Conservation (phyloP, 495 filamentous ascomycete species). For the Penicillium canariense region DNA sequence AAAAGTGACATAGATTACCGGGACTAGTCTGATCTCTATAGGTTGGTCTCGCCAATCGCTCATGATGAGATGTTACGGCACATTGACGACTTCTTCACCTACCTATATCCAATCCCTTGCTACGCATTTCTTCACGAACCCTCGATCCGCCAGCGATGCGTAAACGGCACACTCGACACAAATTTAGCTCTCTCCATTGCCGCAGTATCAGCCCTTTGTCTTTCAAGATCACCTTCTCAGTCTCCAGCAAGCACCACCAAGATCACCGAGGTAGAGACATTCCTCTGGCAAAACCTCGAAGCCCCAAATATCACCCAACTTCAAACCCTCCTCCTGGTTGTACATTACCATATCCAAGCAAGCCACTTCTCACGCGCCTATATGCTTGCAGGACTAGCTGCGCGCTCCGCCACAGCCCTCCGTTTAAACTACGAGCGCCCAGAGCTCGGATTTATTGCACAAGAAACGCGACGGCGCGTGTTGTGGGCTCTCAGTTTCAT, state of each 20-base stretch:
- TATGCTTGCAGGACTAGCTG: conserved; percentile 20
- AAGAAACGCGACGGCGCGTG: conserved; percentile 21
- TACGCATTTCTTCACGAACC: conserved; percentile 22
- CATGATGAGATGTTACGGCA: neutral
- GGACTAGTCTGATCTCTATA: neutral
- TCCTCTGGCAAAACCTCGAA: conserved; percentile 15
- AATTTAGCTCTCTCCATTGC: conserved; percentile 7
- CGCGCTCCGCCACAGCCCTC: conserved; percentile 14
- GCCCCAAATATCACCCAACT: conserved; percentile 10
- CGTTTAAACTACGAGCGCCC: conserved; percentile 20
- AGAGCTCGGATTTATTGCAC: conserved; percentile 16
- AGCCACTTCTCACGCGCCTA: conserved; percentile 14
- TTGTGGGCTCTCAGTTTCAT: conserved; percentile 20
- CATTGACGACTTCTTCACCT: conserved; percentile 7
- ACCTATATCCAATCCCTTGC: conserved; percentile 18
- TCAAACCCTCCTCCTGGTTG: conserved; percentile 16
- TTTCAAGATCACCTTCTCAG: neutral
- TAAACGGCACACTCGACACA: conserved; percentile 3
- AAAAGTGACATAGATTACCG: neutral
- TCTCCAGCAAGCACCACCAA: neutral
- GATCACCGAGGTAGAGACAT: conserved; percentile 3
- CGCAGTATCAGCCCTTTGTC: neutral
- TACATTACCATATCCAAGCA: conserved; percentile 16
- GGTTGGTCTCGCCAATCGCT: neutral
- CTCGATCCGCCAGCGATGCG: conserved; percentile 7